These are phyloP conservation scores for Termitomyces heimii DNA, from an alignment of 768 basidiomycete genomes.

Conservation along the genomic window DNA sequence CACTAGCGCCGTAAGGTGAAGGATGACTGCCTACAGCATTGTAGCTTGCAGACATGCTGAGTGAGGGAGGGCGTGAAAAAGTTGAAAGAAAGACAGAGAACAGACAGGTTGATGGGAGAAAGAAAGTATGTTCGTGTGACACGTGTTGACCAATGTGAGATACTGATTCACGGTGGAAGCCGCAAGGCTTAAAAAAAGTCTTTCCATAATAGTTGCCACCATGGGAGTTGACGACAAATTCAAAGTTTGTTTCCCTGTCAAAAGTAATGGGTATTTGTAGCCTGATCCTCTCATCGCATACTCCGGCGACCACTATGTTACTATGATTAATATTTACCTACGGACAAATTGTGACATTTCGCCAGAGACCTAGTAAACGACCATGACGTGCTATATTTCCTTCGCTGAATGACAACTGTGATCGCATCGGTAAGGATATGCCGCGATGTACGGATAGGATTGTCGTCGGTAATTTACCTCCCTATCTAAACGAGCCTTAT, in stretches of 20 bases:
- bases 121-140: neutral
- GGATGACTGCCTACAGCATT: conserved; percentile 17
- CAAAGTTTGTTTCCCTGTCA: no score
- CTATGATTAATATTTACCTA: no score
- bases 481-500: neutral
- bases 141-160: neutral
- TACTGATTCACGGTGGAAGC: neutral
- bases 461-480: no score
- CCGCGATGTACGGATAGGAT: neutral
- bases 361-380: no score
- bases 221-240: no score
- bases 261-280: no score
- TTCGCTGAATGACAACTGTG: neutral
- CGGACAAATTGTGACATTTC: no score
- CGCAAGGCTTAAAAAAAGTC: no score
- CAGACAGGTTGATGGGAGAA: conserved; percentile 8
- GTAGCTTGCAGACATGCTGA: conserved; percentile 30
- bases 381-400: no score
- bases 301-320: no score
- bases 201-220: no score
- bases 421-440: neutral
- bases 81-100: conserved; percentile 21
- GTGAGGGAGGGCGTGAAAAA: conserved; percentile 7
- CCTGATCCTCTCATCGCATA: no score
- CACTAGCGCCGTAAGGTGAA: conserved; percentile 44